Conservation (phyloP, 2,329 filamentous ascomycete genomes). For the Xylaria arbuscula region DNA sequence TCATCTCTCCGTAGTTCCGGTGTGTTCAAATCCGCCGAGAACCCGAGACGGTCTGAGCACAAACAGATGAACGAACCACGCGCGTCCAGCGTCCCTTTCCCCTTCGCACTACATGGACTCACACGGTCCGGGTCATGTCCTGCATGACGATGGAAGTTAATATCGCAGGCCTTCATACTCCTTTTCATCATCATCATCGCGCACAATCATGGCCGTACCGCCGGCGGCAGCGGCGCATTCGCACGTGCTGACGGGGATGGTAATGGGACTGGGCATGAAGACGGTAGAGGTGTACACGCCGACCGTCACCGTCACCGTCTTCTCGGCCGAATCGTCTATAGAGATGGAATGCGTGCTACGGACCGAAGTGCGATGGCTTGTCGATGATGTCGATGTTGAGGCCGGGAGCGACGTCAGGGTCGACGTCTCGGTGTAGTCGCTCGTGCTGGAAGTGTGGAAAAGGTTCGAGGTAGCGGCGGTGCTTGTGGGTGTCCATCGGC, state of each 20-base stretch:
- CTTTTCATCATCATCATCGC: neutral
- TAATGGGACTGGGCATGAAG: slow-evolving; percentile 38
- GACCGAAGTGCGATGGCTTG: neutral
- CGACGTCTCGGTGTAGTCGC: slow-evolving; percentile 10
- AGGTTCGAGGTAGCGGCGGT: slow-evolving; percentile 2
- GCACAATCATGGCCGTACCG: neutral
- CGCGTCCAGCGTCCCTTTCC: neutral
- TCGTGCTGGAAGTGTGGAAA: neutral
- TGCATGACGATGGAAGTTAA: slow-evolving; percentile 5
- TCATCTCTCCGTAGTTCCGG: neutral
- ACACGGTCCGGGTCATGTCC: slow-evolving; percentile 23
- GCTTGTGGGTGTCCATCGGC: slow-evolving; percentile 11
- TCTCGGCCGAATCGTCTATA: slow-evolving; percentile 7
- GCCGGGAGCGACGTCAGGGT: slow-evolving; percentile 29
- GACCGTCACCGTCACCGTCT: slow-evolving; percentile 24
- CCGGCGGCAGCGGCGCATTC: slow-evolving; percentile 6
- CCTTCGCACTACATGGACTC: neutral
- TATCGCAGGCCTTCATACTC: neutral
- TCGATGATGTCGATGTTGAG: neutral
- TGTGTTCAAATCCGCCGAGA: neutral
- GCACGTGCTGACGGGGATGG: slow-evolving; percentile 29
- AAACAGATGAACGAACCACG: too few relatives aligned
- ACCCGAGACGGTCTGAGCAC: neutral
- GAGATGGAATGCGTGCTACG: neutral
- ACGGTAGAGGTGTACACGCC: slow-evolving; percentile 35